Percentiles rank a stretch among this genome's conserved stretches.
phyloP scores from a whole-genome alignment of 169 alveolate genomes.

The Plasmodium chabaudi region DNA sequence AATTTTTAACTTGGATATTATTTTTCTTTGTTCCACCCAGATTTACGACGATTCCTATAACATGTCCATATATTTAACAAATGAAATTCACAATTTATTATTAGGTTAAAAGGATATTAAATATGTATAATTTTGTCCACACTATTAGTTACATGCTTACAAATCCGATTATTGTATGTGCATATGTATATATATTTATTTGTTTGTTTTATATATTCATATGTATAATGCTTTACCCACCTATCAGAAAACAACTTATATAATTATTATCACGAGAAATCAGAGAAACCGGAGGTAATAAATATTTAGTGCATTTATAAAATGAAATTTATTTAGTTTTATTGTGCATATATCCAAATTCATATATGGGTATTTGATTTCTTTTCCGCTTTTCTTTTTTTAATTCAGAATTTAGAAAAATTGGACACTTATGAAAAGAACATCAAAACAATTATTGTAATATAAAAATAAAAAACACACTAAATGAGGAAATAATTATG shows the following conservation, averaged over 20 bases:
- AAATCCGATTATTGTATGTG: background rate
- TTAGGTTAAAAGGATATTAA: conserved; percentile 32
- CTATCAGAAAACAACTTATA: conserved; percentile 59
- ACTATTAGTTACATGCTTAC: no score
- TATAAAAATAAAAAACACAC: background rate
- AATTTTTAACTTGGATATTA: no score
- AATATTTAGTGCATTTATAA: background rate
- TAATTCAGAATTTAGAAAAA: conserved; percentile 6
- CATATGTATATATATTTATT: background rate
- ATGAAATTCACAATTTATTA: conserved; percentile 74
- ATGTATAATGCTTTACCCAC: background rate
- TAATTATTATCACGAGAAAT: conserved; percentile 41
- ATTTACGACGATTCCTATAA: conserved; percentile 71
- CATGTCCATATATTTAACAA: conserved; percentile 71
- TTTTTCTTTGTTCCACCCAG: conserved; percentile 13
- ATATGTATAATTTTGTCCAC: background rate
- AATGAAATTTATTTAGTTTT: no score
- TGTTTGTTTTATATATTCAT: conserved; percentile 2
- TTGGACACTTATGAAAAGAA: conserved; percentile 27
- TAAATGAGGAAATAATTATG: background rate
- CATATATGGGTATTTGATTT: background rate
- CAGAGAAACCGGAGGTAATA: conserved; percentile 10
- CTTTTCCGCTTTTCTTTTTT: conserved; percentile 15
- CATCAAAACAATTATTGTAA: conserved; percentile 47
- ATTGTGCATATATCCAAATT: no score